Evolutionary conservation across 176 grass and related monocot genomes (phyloP).

Genomic region (Oryza coarctata): DNA sequence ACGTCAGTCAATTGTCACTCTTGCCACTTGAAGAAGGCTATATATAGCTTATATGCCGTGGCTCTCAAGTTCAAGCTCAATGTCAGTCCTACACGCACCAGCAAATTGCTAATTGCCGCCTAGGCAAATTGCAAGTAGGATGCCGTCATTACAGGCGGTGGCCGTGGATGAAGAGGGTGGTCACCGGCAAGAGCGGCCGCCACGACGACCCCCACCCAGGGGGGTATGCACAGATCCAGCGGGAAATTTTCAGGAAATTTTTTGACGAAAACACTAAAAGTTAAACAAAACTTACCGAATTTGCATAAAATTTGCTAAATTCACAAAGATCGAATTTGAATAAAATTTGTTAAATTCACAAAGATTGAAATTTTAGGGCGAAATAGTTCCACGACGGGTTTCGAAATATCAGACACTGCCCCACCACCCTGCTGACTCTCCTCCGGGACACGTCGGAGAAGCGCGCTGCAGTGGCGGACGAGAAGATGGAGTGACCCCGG

Average conservation of each 20-base stretch:
- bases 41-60: not conserved
- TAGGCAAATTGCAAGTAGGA: no score
- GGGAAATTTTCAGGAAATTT: no score
- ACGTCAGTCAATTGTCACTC: not conserved
- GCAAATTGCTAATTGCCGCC: not conserved
- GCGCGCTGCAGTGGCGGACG: not conserved
- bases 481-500: conserved; percentile 59
- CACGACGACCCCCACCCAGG: not conserved
- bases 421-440: conserved; percentile 19
- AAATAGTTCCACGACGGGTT: no score
- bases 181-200: no score
- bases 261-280: no score
- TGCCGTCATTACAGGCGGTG: not conserved
- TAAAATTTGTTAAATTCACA: no score
- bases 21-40: not conserved
- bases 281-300: no score
- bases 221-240: no score
- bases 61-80: not conserved
- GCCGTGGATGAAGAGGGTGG: not conserved
- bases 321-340: no score
- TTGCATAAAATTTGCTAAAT: no score
- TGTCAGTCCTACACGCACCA: not conserved
- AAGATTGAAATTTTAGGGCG: no score
- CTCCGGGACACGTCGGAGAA: conserved; percentile 15
- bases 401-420: no score